These are phyloP conservation scores for Rhexocercosporidium sp. DNA, from an alignment of 2,329 filamentous ascomycete genomes.

Conservation along the genomic window DNA sequence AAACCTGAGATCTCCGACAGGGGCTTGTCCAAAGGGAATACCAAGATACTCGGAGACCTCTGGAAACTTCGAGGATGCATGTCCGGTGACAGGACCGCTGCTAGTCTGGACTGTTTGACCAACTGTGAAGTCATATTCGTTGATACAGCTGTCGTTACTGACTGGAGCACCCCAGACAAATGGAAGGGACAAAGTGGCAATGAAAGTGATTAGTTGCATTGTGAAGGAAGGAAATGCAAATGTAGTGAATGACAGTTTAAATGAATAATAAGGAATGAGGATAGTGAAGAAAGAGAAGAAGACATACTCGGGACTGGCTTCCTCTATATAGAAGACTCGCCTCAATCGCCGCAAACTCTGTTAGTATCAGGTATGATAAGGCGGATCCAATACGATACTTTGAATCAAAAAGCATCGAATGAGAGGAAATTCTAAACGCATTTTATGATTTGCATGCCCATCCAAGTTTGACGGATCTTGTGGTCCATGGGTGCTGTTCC, in stretches of 20 bases:
- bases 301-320: neutral
- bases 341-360: neutral
- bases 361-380: neutral
- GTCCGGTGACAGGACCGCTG: slow-evolving; percentile 31
- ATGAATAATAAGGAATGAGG: neutral
- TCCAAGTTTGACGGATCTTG: neutral
- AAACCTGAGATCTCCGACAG: slow-evolving; percentile 46
- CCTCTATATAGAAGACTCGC: neutral
- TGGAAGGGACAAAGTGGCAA: slow-evolving; percentile 22
- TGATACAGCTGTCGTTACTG: slow-evolving; percentile 5
- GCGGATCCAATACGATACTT: neutral
- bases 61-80: slow-evolving; percentile 16
- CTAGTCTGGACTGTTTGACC: slow-evolving; percentile 31
- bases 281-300: neutral
- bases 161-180: slow-evolving; percentile 18
- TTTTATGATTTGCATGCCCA: neutral
- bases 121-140: slow-evolving; percentile 21
- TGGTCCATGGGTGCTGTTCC: too few species aligned
- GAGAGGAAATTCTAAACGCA: neutral
- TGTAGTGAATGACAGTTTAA: neutral
- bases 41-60: slow-evolving; percentile 44
- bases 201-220: slow-evolving; percentile 17
- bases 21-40: slow-evolving; percentile 47
- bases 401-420: neutral
- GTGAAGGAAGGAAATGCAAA: neutral